phyloP scores from a whole-genome alignment of 2,329 filamentous ascomycete genomes.

The Colletotrichum lentis region DNA sequence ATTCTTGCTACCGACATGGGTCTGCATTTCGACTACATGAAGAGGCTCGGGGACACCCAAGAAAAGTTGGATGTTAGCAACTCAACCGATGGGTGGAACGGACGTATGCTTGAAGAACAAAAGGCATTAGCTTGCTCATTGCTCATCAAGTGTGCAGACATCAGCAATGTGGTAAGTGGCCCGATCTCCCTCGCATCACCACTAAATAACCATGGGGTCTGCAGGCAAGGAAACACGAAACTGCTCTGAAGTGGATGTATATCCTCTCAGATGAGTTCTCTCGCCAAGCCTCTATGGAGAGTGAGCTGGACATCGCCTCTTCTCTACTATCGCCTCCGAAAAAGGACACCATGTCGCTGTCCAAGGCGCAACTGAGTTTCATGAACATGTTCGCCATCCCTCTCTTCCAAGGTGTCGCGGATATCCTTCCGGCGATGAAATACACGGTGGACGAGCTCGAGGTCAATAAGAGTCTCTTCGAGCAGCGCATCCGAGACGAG shows the following conservation, averaged over 20 bases:
- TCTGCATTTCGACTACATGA: slow-evolving; percentile 96
- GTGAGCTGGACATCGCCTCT: slow-evolving; percentile 84
- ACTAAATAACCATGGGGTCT: slow-evolving; percentile 38
- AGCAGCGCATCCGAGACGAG: slow-evolving; percentile 70
- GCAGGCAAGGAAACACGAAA: slow-evolving; percentile 83
- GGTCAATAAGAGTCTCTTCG: slow-evolving; percentile 78
- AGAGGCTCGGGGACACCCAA: slow-evolving; percentile 81
- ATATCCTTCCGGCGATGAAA: slow-evolving; percentile 83
- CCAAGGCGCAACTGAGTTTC: slow-evolving; percentile 90
- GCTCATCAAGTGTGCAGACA: slow-evolving; percentile 97
- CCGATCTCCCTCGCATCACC: background rate
- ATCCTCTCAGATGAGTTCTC: slow-evolving; percentile 97
- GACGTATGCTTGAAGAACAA: slow-evolving; percentile 77
- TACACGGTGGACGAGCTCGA: slow-evolving; percentile 87
- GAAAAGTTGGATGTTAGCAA: slow-evolving; percentile 75
- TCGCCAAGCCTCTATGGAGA: slow-evolving; percentile 90
- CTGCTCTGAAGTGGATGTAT: slow-evolving; percentile 88
- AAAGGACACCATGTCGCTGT: slow-evolving; percentile 82
- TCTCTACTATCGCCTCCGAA: slow-evolving; percentile 86
- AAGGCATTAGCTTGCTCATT: slow-evolving; percentile 86
- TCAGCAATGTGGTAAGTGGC: slow-evolving; percentile 89
- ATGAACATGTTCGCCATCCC: slow-evolving; percentile 96
- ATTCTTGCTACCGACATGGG: slow-evolving; percentile 98
- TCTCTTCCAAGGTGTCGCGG: slow-evolving; percentile 86
- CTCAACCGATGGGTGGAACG: slow-evolving; percentile 76